These are phyloP conservation scores for Polymyxa betae DNA, from an alignment of 208 protist genomes.

Conservation along the genomic window DNA sequence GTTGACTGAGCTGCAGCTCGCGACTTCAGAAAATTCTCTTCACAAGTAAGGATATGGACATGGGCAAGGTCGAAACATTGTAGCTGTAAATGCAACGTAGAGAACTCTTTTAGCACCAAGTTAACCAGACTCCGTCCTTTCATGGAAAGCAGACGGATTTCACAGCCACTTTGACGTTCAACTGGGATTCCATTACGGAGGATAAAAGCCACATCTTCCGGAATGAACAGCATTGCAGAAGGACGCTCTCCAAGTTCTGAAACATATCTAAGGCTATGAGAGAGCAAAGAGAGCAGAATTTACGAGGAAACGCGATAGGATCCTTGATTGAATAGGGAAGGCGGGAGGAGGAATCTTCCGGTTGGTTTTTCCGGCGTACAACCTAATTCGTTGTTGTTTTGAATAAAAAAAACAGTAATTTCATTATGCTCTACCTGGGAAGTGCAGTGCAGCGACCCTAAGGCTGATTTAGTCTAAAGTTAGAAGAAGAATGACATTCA, in stretches of 20 bases:
- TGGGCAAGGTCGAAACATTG: not conserved
- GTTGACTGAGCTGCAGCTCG: not conserved
- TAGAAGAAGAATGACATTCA: not conserved
- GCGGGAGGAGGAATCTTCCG: not conserved
- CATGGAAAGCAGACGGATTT: not conserved
- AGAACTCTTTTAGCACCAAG: conserved; percentile 13
- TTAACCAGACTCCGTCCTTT: not conserved
- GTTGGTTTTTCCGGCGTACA: not conserved
- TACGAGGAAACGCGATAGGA: not conserved
- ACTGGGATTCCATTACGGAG: not conserved
- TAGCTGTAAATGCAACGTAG: not conserved
- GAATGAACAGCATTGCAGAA: conserved; percentile 19
- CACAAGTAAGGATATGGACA: conserved; percentile 20
- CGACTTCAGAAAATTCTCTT: not conserved
- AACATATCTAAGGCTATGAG: not conserved
- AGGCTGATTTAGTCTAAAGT: not conserved
- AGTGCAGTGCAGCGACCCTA: conserved; percentile 22
- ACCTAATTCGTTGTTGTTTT: not conserved
- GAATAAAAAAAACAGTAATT: not conserved
- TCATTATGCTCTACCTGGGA: conserved; percentile 25
- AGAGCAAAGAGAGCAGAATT: not conserved
- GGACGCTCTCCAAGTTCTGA: conserved; percentile 10
- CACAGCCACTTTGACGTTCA: not conserved
- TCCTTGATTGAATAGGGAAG: conserved; percentile 9
- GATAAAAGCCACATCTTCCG: conserved; percentile 37